Percentiles rank a stretch among this genome's conserved stretches.
Conservation (phyloP, 352 stramenopile genomes). For the Phytophthora nicotianae region DNA sequence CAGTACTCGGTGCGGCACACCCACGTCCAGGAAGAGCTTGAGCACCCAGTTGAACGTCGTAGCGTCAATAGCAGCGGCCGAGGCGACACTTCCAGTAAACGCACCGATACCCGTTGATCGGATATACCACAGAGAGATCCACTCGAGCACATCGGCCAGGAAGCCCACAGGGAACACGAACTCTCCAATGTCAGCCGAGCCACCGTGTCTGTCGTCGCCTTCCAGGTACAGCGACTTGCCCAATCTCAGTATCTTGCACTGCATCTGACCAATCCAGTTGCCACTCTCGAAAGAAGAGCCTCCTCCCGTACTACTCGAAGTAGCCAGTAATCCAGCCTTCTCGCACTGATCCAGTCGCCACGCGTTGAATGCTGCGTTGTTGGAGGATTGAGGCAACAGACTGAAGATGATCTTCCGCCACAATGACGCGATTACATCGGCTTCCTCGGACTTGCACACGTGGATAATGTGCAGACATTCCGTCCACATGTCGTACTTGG, state of each 20-base stretch:
- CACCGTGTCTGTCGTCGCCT: slow-evolving; percentile 52
- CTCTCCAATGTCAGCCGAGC: slow-evolving; percentile 41
- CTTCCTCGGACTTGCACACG: slow-evolving; percentile 83
- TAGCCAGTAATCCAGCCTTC: slow-evolving; percentile 54
- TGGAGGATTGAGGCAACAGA: slow-evolving; percentile 66
- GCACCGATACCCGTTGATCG: slow-evolving; percentile 57
- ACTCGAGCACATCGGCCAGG: slow-evolving; percentile 76
- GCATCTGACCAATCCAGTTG: slow-evolving; percentile 82
- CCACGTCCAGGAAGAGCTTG: slow-evolving; percentile 83
- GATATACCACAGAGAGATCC: slow-evolving; percentile 80
- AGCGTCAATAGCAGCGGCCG: slow-evolving; percentile 58
- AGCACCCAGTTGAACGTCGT: slow-evolving; percentile 84
- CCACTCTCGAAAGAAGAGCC: slow-evolving; percentile 74
- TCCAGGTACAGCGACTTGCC: slow-evolving; percentile 78
- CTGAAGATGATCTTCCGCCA: slow-evolving; percentile 84
- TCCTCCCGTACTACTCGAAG: slow-evolving; percentile 29
- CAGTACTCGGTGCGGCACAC: slow-evolving; percentile 73
- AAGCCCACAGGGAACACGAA: slow-evolving; percentile 83
- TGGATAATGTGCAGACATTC: slow-evolving; percentile 89
- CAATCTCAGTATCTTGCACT: slow-evolving; percentile 75
- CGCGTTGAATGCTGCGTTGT: slow-evolving; percentile 68
- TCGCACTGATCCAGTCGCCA: slow-evolving; percentile 77
- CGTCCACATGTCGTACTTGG: slow-evolving; percentile 88
- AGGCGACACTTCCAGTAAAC: slow-evolving; percentile 42
- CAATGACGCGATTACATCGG: slow-evolving; percentile 61